Conservation (phyloP, 805 yeast genomes). For the Ogataea paradorogensis region DNA sequence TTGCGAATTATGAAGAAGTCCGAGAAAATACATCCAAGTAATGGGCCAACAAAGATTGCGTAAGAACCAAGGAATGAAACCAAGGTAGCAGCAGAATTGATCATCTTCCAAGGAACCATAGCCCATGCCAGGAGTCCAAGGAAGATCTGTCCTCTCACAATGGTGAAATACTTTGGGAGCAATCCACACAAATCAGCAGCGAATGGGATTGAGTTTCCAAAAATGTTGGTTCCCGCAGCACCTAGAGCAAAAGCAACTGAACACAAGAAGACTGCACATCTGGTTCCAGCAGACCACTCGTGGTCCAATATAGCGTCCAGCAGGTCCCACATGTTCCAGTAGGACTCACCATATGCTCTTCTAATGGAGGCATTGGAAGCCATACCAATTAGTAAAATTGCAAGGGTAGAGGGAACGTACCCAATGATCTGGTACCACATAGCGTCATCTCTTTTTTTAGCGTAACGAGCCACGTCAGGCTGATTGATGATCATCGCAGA, state of each 20-base stretch:
- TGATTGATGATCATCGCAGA: slow-evolving; percentile 29
- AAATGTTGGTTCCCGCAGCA: slow-evolving; percentile 31
- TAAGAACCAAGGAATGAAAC: slow-evolving; percentile 23
- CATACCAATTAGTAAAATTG: slow-evolving; percentile 21
- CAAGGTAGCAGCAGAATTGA: slow-evolving; percentile 19
- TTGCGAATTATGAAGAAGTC: slow-evolving; percentile 21
- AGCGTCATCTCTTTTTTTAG: slow-evolving; percentile 16
- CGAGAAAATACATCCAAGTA: slow-evolving; percentile 20
- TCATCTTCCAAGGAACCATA: slow-evolving; percentile 25
- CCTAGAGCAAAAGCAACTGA: slow-evolving; percentile 21
- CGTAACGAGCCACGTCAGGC: slow-evolving; percentile 29
- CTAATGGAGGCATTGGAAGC: slow-evolving; percentile 18
- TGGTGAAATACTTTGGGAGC: slow-evolving; percentile 29
- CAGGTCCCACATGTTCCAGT: slow-evolving; percentile 32
- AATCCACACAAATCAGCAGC: slow-evolving; percentile 29
- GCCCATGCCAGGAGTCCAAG: slow-evolving; percentile 24
- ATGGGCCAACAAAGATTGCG: slow-evolving; percentile 24
- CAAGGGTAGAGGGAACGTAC: slow-evolving; percentile 18
- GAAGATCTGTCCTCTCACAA: slow-evolving; percentile 23
- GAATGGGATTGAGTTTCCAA: slow-evolving; percentile 28
- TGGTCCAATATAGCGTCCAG: slow-evolving; percentile 27
- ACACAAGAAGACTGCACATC: slow-evolving; percentile 26
- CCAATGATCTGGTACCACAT: slow-evolving; percentile 18
- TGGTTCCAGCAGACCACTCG: slow-evolving; percentile 29
- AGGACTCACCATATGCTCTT: slow-evolving; percentile 23